Conservation (phyloP, 2,329 filamentous ascomycete genomes). For the Stachybotrys elegans region DNA sequence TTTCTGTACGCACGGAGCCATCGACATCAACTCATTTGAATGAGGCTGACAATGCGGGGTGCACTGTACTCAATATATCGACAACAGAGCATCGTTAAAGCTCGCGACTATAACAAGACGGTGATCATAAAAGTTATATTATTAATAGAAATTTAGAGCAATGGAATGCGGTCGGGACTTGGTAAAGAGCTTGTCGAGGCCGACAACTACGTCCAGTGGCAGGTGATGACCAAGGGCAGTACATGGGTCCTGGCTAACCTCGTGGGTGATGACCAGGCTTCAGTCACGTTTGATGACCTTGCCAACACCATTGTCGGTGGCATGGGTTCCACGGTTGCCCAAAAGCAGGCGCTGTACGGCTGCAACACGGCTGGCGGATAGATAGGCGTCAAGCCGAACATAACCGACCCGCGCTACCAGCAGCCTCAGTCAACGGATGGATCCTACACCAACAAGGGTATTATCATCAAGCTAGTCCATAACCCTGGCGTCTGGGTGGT, state of each 20-base stretch:
- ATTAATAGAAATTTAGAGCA: too few species aligned
- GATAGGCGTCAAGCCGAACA: slow-evolving; percentile 9
- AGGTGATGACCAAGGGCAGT: neutral
- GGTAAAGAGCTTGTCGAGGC: slow-evolving; percentile 7
- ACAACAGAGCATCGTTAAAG: too few species aligned
- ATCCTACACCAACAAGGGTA: slow-evolving; percentile 1
- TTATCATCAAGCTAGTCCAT: slow-evolving; percentile 12
- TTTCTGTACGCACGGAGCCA: too few species aligned
- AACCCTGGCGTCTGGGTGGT: too few species aligned
- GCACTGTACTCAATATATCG: too few species aligned
- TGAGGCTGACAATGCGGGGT: too few species aligned
- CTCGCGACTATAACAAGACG: too few species aligned
- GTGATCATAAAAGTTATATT: too few species aligned
- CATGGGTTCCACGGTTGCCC: slow-evolving; percentile 2
- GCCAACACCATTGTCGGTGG: slow-evolving; percentile 18
- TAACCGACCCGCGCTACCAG: slow-evolving; percentile 7
- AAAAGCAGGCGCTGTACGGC: slow-evolving; percentile 16
- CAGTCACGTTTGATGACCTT: slow-evolving; percentile 15
- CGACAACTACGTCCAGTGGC: slow-evolving; percentile 15
- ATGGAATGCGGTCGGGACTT: too few species aligned
- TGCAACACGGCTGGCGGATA: slow-evolving; percentile 18
- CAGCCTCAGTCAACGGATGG: slow-evolving; percentile 3
- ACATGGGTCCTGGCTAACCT: slow-evolving; percentile 10
- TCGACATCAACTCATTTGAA: too few species aligned
- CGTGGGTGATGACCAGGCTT: slow-evolving; percentile 9